Conservation (phyloP, 306 rosid genomes). For the Acacia crassicarpa region DNA sequence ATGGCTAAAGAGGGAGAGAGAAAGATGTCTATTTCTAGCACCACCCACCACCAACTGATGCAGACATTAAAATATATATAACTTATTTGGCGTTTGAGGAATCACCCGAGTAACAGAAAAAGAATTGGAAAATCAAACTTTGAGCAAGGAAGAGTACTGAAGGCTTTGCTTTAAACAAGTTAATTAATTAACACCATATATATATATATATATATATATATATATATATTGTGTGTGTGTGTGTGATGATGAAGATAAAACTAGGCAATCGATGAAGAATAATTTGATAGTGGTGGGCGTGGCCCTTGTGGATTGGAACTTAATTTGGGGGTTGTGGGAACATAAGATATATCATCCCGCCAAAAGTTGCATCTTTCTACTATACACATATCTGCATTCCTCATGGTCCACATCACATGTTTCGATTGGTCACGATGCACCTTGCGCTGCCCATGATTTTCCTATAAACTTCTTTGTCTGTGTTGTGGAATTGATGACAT, state of each 20-base stretch:
- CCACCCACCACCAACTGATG: constrained; percentile 76
- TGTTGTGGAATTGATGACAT: not conserved
- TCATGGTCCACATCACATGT: not conserved
- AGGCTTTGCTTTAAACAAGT: constrained; percentile 11
- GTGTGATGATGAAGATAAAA: constrained; percentile 15
- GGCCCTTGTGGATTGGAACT: constrained; percentile 10
- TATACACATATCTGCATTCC: not conserved
- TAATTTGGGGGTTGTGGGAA: not conserved
- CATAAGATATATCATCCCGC: not conserved
- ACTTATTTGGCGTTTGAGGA: constrained; percentile 32
- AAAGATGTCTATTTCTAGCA: constrained; percentile 39
- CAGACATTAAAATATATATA: constrained; percentile 44
- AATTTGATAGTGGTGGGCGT: constrained; percentile 29
- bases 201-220: no score
- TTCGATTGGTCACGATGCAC: not conserved
- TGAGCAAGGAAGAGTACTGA: constrained; percentile 33
- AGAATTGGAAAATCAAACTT: constrained; percentile 38
- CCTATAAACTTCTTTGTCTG: not conserved
- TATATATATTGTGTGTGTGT: no score
- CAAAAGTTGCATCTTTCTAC: constrained; percentile 13
- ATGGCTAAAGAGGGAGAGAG: constrained; percentile 51
- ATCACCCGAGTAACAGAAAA: constrained; percentile 16
- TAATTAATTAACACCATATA: not conserved
- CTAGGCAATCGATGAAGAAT: constrained; percentile 32
- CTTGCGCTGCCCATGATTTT: not conserved